These are phyloP conservation scores for Didymella pinodella DNA, from an alignment of 2,329 filamentous ascomycete genomes.

Conservation along the genomic window DNA sequence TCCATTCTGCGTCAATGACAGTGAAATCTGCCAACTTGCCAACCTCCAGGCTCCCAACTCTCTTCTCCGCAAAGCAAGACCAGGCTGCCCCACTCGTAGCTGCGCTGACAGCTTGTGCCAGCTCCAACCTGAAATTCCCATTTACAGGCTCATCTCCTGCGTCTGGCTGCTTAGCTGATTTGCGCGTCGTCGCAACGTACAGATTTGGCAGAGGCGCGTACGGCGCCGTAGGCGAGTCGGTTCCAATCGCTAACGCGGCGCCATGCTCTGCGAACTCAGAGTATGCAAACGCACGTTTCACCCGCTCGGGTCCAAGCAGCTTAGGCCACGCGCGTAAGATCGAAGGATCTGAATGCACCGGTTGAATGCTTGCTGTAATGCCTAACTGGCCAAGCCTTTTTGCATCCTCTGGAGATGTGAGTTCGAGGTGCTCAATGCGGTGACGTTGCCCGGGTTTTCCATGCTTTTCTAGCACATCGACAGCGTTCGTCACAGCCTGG, in stretches of 20 bases:
- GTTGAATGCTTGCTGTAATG: constrained; percentile 89
- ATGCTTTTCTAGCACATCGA: constrained; percentile 61
- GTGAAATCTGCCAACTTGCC: constrained; percentile 68
- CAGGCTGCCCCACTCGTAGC: constrained; percentile 65
- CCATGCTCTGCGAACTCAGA: constrained; percentile 65
- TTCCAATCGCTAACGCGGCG: constrained; percentile 64
- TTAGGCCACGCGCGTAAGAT: constrained; percentile 68
- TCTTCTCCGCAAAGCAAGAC: constrained; percentile 64
- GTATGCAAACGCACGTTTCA: constrained; percentile 69
- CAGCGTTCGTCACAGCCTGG: constrained; percentile 63
- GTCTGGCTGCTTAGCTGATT: constrained; percentile 61
- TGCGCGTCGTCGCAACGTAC: constrained; percentile 66
- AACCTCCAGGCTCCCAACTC: constrained; percentile 61
- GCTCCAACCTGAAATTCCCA: constrained; percentile 60
- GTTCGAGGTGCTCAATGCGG: constrained; percentile 71
- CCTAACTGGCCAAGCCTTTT: constrained; percentile 64
- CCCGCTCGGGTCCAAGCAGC: constrained; percentile 63
- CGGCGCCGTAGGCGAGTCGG: constrained; percentile 67
- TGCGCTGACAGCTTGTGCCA: constrained; percentile 63
- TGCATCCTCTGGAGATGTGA: constrained; percentile 64
- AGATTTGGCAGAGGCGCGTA: constrained; percentile 64
- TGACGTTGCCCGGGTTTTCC: constrained; percentile 61
- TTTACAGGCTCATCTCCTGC: constrained; percentile 57
- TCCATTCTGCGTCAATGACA: constrained; percentile 61
- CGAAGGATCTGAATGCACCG: constrained; percentile 84